These are phyloP conservation scores for Microbotryum silenes-acaulis DNA, from an alignment of 1,284 basidiomycete genomes.

Conservation along the genomic window DNA sequence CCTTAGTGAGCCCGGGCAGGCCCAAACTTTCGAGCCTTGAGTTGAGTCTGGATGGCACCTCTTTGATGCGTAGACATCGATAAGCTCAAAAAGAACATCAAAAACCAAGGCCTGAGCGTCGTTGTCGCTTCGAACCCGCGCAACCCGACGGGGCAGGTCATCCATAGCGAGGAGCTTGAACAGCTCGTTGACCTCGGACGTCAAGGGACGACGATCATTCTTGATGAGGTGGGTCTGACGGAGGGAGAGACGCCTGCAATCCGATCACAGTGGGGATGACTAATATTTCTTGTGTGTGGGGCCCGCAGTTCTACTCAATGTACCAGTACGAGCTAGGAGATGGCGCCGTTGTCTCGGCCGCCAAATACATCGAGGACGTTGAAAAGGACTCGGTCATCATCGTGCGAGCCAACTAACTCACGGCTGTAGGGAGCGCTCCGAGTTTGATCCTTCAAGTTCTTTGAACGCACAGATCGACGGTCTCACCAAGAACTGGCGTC, in stretches of 20 bases:
- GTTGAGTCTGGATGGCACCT: not conserved
- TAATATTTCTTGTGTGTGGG: too few relatives aligned
- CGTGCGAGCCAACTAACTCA: slow-evolving; percentile 35
- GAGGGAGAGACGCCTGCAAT: not conserved
- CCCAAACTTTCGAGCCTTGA: not conserved
- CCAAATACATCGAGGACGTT: slow-evolving; percentile 60
- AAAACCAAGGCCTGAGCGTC: slow-evolving; percentile 68
- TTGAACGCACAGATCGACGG: slow-evolving; percentile 78
- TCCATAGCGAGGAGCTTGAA: slow-evolving; percentile 63
- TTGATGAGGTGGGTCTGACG: slow-evolving; percentile 61
- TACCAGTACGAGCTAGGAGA: slow-evolving; percentile 77
- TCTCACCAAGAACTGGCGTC: slow-evolving; percentile 67
- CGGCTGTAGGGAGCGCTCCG: not conserved
- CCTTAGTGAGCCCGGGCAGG: slow-evolving; percentile 43
- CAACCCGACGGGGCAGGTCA: slow-evolving; percentile 66
- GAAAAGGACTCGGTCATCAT: slow-evolving; percentile 49
- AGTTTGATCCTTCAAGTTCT: not conserved
- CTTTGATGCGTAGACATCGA: slow-evolving; percentile 49
- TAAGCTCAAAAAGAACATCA: slow-evolving; percentile 40
- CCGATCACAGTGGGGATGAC: not conserved
- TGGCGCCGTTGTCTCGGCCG: slow-evolving; percentile 73
- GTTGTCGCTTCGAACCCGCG: slow-evolving; percentile 83
- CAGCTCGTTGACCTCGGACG: slow-evolving; percentile 65
- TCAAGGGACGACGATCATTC: slow-evolving; percentile 66
- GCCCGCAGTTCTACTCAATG: slow-evolving; percentile 68